Evolutionary conservation across 176 grass and related monocot genomes (phyloP).

Genomic region (Puccinellia tenuiflora): DNA sequence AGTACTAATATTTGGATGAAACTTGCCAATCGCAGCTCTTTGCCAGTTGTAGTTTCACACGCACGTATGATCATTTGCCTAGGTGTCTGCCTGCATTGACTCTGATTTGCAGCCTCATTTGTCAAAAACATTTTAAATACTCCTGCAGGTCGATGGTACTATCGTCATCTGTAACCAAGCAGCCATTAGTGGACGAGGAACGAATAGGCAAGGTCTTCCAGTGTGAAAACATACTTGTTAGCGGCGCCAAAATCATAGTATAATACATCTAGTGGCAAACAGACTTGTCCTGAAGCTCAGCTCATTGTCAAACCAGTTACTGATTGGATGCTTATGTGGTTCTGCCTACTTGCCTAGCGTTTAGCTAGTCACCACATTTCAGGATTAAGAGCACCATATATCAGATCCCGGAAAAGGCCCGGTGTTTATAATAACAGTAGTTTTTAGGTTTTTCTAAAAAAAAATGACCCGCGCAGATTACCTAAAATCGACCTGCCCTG

Average conservation of each 20-base stretch:
- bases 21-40: background rate
- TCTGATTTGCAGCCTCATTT: background rate
- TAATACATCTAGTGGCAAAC: background rate
- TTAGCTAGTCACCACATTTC: background rate
- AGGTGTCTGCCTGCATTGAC: too few species aligned
- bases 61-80: too few species aligned
- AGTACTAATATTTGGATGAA: background rate
- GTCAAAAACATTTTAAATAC: background rate
- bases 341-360: background rate
- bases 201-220: background rate
- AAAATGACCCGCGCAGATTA: too few species aligned
- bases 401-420: too few species aligned
- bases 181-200: constrained; percentile 5
- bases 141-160: background rate
- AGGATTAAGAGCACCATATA: too few species aligned
- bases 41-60: background rate
- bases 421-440: too few species aligned
- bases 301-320: background rate
- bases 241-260: background rate
- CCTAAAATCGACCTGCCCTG: too few species aligned
- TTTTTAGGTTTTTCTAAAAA: too few species aligned
- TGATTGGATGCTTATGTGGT: background rate
- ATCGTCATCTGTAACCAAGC: background rate
- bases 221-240: background rate
- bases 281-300: background rate